phyloP scores from a whole-genome alignment of 2,329 filamentous ascomycete genomes.

The Phialophora verrucosa region DNA sequence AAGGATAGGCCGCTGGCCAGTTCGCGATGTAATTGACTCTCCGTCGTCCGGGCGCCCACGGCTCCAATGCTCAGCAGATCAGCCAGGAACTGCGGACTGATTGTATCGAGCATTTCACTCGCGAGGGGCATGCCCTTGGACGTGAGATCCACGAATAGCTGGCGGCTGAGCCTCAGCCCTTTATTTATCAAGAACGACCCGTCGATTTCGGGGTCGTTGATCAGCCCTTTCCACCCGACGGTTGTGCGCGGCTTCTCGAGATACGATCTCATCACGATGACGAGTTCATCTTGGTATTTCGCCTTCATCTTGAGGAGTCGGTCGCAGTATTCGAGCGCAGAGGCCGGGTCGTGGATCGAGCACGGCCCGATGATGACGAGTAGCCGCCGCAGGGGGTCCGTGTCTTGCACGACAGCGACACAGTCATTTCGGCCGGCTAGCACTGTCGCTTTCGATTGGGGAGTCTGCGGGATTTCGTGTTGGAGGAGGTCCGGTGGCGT shows the following conservation, averaged over 20 bases:
- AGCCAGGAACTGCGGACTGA: conserved; percentile 95
- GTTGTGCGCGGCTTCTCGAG: conserved; percentile 98
- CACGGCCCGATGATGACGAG: conserved; percentile 95
- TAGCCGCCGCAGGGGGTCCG: conserved; percentile 71
- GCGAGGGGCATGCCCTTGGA: conserved; percentile 89
- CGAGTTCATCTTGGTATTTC: conserved; percentile 80
- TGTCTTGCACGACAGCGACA: conserved; percentile 75
- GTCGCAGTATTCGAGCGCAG: conserved; percentile 85
- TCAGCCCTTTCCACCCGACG: conserved; percentile 98
- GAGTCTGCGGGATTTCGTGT: conserved; percentile 73
- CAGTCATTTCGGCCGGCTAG: conserved; percentile 59
- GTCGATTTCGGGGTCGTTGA: conserved; percentile 98
- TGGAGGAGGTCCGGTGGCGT: conserved; percentile 87
- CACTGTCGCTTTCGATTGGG: conserved; percentile 50
- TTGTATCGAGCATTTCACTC: conserved; percentile 97
- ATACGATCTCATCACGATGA: conserved; percentile 97
- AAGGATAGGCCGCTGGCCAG: conserved; percentile 93
- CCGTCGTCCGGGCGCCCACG: conserved; percentile 93
- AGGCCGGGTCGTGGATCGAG: conserved; percentile 92
- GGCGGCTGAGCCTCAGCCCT: conserved; percentile 86
- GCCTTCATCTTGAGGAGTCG: conserved; percentile 77
- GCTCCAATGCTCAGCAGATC: conserved; percentile 95
- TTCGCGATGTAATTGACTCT: conserved; percentile 95
- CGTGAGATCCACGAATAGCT: conserved; percentile 92
- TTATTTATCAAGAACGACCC: conserved; percentile 99